A percentile compares a stretch with the other conserved stretches of the same genome.
phyloP scores from a whole-genome alignment of 139 green algal species.

The Yamagishiella unicocca region DNA sequence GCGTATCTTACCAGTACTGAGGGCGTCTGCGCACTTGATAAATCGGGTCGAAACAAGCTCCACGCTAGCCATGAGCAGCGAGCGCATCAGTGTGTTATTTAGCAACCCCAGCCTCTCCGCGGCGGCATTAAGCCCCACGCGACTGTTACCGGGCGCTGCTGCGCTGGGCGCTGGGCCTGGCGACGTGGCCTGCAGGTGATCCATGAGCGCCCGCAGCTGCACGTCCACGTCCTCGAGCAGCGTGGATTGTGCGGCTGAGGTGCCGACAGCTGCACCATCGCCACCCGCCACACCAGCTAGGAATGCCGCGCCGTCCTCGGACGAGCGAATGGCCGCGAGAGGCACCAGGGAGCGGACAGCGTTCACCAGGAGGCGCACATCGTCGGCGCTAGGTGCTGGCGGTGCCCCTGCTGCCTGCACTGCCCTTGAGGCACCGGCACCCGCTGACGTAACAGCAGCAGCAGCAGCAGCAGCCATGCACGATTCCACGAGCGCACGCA shows the following conservation, averaged over 20 bases:
- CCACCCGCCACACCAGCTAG: neutral
- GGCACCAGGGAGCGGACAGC: neutral
- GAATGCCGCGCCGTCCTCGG: neutral
- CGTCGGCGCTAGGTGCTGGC: neutral
- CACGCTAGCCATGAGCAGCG: constrained; percentile 35
- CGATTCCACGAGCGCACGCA: neutral
- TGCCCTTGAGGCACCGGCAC: neutral
- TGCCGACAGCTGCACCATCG: neutral
- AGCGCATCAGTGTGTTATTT: constrained; percentile 16
- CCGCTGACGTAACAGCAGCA: neutral
- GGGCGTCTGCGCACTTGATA: neutral
- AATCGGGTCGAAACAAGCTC: constrained; percentile 9
- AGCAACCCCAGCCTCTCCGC: neutral
- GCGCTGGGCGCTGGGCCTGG: neutral
- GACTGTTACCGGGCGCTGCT: neutral
- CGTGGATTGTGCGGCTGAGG: neutral
- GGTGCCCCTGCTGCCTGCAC: neutral
- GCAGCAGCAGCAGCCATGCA: neutral
- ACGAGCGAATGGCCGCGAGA: neutral
- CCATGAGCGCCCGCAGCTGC: neutral
- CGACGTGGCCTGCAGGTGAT: neutral
- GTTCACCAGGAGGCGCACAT: neutral
- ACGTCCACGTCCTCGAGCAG: neutral
- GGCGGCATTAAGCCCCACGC: neutral
- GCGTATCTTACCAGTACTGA: neutral